phyloP scores from a whole-genome alignment of 805 yeast genomes.

The Kazachstania bromeliacearum region DNA sequence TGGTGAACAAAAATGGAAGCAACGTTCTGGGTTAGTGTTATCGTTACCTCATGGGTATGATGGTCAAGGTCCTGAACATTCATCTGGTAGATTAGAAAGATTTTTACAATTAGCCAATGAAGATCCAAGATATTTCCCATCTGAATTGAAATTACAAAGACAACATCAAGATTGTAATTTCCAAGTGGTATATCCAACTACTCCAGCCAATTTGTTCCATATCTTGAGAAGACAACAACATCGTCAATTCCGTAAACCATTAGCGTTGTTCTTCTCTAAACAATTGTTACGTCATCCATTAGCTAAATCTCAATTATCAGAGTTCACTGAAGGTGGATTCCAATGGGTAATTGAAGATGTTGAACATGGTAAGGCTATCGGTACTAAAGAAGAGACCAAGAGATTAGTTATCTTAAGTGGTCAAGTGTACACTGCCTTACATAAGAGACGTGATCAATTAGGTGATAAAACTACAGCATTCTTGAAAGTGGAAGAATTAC shows the following conservation, averaged over 20 bases:
- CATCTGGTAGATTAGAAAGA: constrained; percentile 95
- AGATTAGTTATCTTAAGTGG: constrained; percentile 80
- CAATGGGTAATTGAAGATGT: constrained; percentile 92
- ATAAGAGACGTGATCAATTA: constrained; percentile 73
- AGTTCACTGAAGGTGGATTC: constrained; percentile 88
- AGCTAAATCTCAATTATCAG: constrained; percentile 76
- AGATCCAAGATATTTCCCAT: constrained; percentile 91
- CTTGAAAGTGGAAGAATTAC: constrained; percentile 84
- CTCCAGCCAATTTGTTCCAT: constrained; percentile 96
- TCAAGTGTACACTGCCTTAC: constrained; percentile 89
- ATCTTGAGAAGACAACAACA: constrained; percentile 97
- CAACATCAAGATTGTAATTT: constrained; percentile 98
- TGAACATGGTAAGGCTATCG: constrained; percentile 72
- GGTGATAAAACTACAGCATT: constrained; percentile 80
- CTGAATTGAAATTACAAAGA: constrained; percentile 78
- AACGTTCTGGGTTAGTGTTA: constrained; percentile 91
- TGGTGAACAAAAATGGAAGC: constrained; percentile 98
- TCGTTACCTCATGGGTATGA: constrained; percentile 99
- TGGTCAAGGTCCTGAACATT: constrained; percentile 99
- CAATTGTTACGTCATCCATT: constrained; percentile 93
- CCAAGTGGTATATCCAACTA: constrained; percentile 97
- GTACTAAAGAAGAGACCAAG: constrained; percentile 73
- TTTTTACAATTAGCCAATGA: constrained; percentile 92
- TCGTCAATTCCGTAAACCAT: constrained; percentile 94
- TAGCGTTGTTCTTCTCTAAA: constrained; percentile 83